These are phyloP conservation scores for Populus alba DNA, from an alignment of 345 rosid genomes.

Conservation along the genomic window DNA sequence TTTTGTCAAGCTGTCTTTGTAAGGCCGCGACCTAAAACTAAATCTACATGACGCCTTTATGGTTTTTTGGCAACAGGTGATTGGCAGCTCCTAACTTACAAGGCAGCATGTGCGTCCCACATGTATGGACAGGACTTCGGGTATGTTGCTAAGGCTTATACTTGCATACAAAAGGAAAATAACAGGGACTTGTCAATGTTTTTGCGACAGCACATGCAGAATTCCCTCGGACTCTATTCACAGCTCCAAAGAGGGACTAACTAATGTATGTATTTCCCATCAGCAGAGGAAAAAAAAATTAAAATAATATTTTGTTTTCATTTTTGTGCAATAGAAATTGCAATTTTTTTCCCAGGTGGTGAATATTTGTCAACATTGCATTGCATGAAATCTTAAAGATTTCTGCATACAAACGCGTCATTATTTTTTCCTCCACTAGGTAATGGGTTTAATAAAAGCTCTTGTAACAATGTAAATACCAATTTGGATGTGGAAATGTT, in stretches of 20 bases:
- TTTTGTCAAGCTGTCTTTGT: not conserved
- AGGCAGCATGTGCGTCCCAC: conserved; percentile 75
- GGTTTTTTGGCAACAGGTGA: conserved; percentile 35
- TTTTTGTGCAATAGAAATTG: too few species aligned
- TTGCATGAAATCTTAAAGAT: too few species aligned
- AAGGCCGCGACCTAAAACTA: not conserved
- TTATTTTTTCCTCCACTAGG: too few species aligned
- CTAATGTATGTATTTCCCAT: not conserved
- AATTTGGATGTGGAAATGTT: too few species aligned
- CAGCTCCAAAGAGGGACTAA: conserved; percentile 17
- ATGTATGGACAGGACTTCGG: conserved; percentile 52
- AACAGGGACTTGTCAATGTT: conserved; percentile 31
- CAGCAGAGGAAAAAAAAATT: too few species aligned
- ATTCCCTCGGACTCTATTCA: conserved; percentile 32
- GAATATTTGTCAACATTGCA: too few species aligned
- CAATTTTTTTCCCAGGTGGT: too few species aligned
- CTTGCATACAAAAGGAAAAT: conserved; percentile 29
- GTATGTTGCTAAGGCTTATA: conserved; percentile 42
- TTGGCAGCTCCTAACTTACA: conserved; percentile 50
- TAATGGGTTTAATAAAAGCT: too few species aligned
- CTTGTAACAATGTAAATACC: too few species aligned
- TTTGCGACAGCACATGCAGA: conserved; percentile 44
- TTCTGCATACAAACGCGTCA: too few species aligned
- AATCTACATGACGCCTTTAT: not conserved
- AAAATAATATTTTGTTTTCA: too few species aligned